Base-by-base conservation (phyloP, 1,139 yeast genomes). In the Keqinozyma sinolaborantium region DNA sequence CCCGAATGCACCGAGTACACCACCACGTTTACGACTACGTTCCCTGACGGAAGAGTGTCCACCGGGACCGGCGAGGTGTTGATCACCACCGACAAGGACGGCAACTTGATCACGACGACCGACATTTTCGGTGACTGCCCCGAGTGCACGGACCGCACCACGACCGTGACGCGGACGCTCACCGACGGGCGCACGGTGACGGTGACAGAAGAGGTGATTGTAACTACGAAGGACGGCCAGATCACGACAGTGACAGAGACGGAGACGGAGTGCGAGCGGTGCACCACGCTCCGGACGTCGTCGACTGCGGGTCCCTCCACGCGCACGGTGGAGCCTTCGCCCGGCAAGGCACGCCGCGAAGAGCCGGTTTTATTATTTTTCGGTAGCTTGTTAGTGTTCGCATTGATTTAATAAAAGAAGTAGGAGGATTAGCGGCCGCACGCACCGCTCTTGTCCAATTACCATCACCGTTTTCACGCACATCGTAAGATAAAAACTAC, bases 111-210 rank as follows among this genome's bases (percentile, higher is more conserved):
- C 21, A 18, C 21, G 7, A 18, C 21, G 9, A 18, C 21, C 10
- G 10, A 26, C 33, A 19, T 30, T 32, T 20, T 15, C 31, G 21
- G 21, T 14, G 26, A 27, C 5, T 33, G 36, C 16, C 33, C 36
- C 15, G 33, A 26, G 27, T 33, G 36, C 30, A 29, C 33, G 19
- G 35, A 35, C 32, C 35, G 37, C 24, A 39, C 42, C 23, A 30
- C 32, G 21, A 18, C 21, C 21, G 21, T 18, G 7, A 18, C 21
- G 21, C 21, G 21, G 7, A 7, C 21, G 10, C 21, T 7, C 7
- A 18, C 21, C 10, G 21, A n/a, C 10, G 12, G 21, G 9, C 9
- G 10, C 21, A 18, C 21, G 10, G 10, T 7, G 21, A 18, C 21
- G 21, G 21, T 18, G 21, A 18, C 21, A 18, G 7, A 7, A 10